Evolutionary conservation across 345 rosid genomes (phyloP), one percentile per base, ranked within the genome.

Genomic region (Gossypioides kirkii): DNA sequence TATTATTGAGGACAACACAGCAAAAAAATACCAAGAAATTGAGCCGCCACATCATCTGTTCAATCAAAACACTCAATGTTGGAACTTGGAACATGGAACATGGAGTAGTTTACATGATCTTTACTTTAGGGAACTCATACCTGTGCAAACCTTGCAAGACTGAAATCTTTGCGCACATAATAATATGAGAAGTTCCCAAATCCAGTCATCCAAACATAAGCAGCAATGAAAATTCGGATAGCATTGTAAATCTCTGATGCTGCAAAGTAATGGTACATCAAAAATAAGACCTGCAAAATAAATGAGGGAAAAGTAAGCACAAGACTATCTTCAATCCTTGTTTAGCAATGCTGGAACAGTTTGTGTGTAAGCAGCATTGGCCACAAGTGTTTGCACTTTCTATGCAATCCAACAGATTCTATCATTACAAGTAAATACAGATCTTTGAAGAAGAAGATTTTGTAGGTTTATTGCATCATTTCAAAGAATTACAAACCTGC

Each of bases 171-270:
- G 76, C 99, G 99, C 73, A 95, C 79, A 70, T 95, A 95, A 78
- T 95, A 95, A 79, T 92, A 92, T n/a, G 99, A 95, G 82, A 95
- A 95, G 78, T 92, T 92, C 71, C 98, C 99, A 78, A 95, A 95
- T 73, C 99, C 99, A 86, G 99, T 95, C 99, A 95, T 95, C 99
- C 99, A 95, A 74, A 95, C 99, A 86, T 95, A 95, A 55, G 93
- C 91, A 49, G 99, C 99, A 84, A 95, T 95, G 75, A 95, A 95
- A 23, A 95, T 0, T 53, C 99, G 88, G 72, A 95, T 95, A 32
- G 99, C 97, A 86, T 95, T 95, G 70, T 95, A 95, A 74, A 89
- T 82, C 86, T 95, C 99, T 74, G 74, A 73, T 60, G 99, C 99
- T 74, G 99, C 97, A 86, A 95, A 95, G 93, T 95, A 95, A 86